Percentiles rank a stretch among this genome's conserved stretches.
These are phyloP conservation scores for Malus hybrid DNA, from an alignment of 331 rosid species.

Conservation along the genomic window DNA sequence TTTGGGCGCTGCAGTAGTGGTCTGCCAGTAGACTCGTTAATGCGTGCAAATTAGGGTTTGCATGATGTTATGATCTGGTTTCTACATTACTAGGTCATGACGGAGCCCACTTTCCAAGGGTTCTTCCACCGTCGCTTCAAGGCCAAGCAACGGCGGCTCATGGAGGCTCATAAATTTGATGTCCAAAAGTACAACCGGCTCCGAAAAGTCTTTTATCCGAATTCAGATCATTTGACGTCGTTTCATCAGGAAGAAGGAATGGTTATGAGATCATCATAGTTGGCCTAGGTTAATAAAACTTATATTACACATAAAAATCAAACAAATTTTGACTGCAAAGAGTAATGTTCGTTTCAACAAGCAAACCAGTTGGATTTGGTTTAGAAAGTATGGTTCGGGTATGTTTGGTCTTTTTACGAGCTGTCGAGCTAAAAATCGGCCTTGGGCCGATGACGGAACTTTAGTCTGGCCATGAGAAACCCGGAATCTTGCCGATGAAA, in stretches of 20 bases:
- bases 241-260: background rate
- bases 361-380: background rate
- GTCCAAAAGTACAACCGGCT: conserved; percentile 36
- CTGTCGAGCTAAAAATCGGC: background rate
- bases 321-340: background rate
- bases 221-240: background rate
- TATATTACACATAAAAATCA: background rate
- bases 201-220: conserved; percentile 37
- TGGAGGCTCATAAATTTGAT: conserved; percentile 48
- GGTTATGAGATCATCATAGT: background rate
- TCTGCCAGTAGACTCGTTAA: background rate
- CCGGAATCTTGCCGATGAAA: background rate
- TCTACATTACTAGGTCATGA: too few relatives aligned
- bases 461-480: background rate
- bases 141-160: conserved; percentile 47
- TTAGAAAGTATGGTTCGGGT: background rate
- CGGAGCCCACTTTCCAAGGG: conserved; percentile 70
- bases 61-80: too few relatives aligned
- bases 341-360: background rate
- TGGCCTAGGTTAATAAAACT: background rate
- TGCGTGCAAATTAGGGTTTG: background rate
- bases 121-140: conserved; percentile 46
- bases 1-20: background rate
- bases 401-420: background rate
- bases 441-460: too few relatives aligned